Percentiles rank a stretch among this genome's conserved stretches.
Conservation (phyloP, 2,329 filamentous ascomycete genomes). For the Xylariomycetidae sp. region DNA sequence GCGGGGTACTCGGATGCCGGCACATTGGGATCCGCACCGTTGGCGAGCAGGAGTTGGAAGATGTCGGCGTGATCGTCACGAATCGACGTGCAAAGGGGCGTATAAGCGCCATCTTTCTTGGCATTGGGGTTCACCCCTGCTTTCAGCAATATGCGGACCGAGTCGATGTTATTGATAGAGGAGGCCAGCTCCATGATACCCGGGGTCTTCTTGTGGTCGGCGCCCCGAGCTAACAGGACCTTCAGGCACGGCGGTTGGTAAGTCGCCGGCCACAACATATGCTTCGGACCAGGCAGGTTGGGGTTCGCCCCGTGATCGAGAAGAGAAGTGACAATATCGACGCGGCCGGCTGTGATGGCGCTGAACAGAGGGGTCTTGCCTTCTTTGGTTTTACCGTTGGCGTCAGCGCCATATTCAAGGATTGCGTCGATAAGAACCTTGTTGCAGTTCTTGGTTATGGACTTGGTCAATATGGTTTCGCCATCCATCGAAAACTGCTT, state of each 20-base stretch:
- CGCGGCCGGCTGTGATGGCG: constrained; percentile 51
- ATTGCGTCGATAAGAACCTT: constrained; percentile 53
- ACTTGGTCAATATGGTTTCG: constrained; percentile 55
- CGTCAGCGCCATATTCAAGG: constrained; percentile 54
- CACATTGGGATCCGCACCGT: constrained; percentile 61
- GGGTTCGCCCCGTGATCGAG: constrained; percentile 59
- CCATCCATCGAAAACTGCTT: constrained; percentile 50
- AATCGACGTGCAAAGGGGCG: constrained; percentile 63
- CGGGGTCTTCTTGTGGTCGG: constrained; percentile 56
- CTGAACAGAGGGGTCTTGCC: constrained; percentile 62
- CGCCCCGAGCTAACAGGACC: constrained; percentile 54
- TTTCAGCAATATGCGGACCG: constrained; percentile 52
- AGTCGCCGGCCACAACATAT: constrained; percentile 62
- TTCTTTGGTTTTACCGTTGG: constrained; percentile 54
- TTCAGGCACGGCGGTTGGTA: constrained; percentile 54
- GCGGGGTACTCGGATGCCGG: constrained; percentile 60
- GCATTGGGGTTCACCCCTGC: constrained; percentile 55
- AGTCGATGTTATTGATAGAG: constrained; percentile 60
- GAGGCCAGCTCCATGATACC: constrained; percentile 62
- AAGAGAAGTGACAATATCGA: constrained; percentile 47
- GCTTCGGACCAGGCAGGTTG: constrained; percentile 65
- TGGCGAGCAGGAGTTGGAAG: constrained; percentile 51
- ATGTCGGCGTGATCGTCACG: constrained; percentile 61
- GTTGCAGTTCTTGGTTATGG: constrained; percentile 56
- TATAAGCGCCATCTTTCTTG: constrained; percentile 63